Evolutionary conservation across 139 green algal species (phyloP), one percentile per base, ranked within the genome.

Genomic region (Ulvella scutata): DNA sequence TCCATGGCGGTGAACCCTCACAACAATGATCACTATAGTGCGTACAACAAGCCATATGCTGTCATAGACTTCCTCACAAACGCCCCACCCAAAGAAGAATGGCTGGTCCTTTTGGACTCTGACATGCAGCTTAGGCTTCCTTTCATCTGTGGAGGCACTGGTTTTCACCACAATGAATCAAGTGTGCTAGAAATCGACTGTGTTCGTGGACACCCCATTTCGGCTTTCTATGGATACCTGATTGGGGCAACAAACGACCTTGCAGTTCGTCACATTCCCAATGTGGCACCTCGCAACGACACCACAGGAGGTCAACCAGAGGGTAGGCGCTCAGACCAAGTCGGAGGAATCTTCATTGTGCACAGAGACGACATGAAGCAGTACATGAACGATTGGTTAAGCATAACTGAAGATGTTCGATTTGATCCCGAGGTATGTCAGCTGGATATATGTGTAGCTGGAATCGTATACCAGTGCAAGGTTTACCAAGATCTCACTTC

Each of bases 341-440:
- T 94, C 4, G 91, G 91, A 3, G 90, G 88, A 4, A 96, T 94
- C 79, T 91, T 87, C 35, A 80, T 96, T 34, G 89, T 96, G 72
- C 80, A 89, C 26, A 76, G 72, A 1, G 81, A 89, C 29, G 92
- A 97, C 79, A 73, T 97, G 4, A 86, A 87, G 35, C 73, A 77
- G 17, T 82, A 96, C 67, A 85, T 82, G 3, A 82, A 85, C 4
- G 40, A 87, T 43, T 97, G 92, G 92, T 76, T 95, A 17, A 89
- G 88, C 73, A 89, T 86, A 74, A 86, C 88, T 0, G 82, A 91
- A 75, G 84, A 89, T 51, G 83, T 91, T 23, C 80, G 88, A 2
- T 75, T 80, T 40, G 86, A 92, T 62, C 82, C 85, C 33, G 80
- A 81, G 75, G 78, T 81, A 40, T 77, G 74, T 23, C 33, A 0